phyloP scores from a whole-genome alignment of 129 eudicot genomes.

The Tagetes erecta region DNA sequence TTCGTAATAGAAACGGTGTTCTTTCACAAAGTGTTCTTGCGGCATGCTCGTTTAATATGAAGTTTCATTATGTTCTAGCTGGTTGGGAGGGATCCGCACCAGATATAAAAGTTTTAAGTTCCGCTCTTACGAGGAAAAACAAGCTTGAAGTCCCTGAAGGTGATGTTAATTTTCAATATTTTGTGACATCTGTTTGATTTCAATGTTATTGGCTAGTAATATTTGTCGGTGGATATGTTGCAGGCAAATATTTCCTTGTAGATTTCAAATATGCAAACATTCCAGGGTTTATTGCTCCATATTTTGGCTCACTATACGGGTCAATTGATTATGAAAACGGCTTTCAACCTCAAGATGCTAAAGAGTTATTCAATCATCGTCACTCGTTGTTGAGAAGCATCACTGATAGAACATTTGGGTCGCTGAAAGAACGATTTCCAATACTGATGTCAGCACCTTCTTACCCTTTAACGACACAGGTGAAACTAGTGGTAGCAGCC shows the following conservation, averaged over 20 bases:
- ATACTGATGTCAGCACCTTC: conserved; percentile 61
- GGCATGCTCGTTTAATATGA: conserved; percentile 65
- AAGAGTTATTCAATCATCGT: conserved; percentile 52
- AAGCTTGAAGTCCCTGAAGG: conserved; percentile 62
- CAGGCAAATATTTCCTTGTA: conserved; percentile 59
- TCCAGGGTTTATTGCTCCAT: conserved; percentile 58
- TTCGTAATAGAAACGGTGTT: conserved; percentile 48
- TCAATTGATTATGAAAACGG: conserved; percentile 31
- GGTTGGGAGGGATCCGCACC: conserved; percentile 74
- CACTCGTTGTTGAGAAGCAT: conserved; percentile 44
- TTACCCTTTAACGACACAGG: conserved; percentile 61
- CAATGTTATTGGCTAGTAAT: background rate
- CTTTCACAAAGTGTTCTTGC: conserved; percentile 63
- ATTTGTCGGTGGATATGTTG: background rate
- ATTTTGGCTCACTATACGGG: conserved; percentile 38
- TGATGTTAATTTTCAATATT: conserved; percentile 6
- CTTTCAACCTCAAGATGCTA: conserved; percentile 51
- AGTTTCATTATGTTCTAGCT: conserved; percentile 61
- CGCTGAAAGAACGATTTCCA: conserved; percentile 58
- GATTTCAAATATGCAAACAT: conserved; percentile 53
- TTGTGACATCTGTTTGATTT: background rate
- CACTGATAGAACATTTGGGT: conserved; percentile 49
- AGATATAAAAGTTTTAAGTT: conserved; percentile 49
- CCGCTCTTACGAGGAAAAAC: conserved; percentile 62
- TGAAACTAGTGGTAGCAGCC: conserved; percentile 55